These are phyloP conservation scores for Nitzschia inconspicua DNA, from an alignment of 108 stramenopile genomes.

Conservation along the genomic window DNA sequence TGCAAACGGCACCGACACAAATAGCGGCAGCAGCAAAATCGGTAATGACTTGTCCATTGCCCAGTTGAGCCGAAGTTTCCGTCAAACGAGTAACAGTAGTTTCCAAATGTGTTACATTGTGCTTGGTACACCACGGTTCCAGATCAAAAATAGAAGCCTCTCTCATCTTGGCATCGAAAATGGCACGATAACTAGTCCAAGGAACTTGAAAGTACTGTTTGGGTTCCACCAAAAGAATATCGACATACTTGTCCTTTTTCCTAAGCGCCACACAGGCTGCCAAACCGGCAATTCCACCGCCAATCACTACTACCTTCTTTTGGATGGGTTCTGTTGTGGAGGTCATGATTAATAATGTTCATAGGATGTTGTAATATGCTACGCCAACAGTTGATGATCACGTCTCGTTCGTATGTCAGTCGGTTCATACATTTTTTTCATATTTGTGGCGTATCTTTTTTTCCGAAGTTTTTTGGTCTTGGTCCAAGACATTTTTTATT, in stretches of 20 bases:
- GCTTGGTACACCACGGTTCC: constrained; percentile 1
- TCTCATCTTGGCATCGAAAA: constrained; percentile 22
- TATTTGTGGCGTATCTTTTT: too few relatives aligned
- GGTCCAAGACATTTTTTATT: too few relatives aligned
- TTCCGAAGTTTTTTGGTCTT: too few relatives aligned
- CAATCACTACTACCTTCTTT: constrained; percentile 32
- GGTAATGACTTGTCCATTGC: constrained; percentile 12
- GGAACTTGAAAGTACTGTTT: constrained; percentile 29
- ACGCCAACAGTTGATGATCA: too few relatives aligned
- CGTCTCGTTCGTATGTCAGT: too few relatives aligned
- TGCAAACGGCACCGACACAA: constrained; percentile 11
- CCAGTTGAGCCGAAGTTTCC: not conserved
- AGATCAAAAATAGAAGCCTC: constrained; percentile 5
- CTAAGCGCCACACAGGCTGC: constrained; percentile 13
- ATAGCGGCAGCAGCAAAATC: constrained; percentile 16
- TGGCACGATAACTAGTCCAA: constrained; percentile 12
- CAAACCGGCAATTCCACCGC: constrained; percentile 32
- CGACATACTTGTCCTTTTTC: constrained; percentile 9
- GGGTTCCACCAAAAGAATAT: constrained; percentile 31
- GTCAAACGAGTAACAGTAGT: constrained; percentile 17
- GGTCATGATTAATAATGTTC: too few relatives aligned
- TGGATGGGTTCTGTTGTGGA: too few relatives aligned
- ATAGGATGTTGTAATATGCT: too few relatives aligned
- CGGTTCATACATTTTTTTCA: too few relatives aligned
- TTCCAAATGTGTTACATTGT: constrained; percentile 14